Evolutionary conservation across 2,329 filamentous ascomycete species (phyloP).

Genomic region (Amesomyces nigricolor): DNA sequence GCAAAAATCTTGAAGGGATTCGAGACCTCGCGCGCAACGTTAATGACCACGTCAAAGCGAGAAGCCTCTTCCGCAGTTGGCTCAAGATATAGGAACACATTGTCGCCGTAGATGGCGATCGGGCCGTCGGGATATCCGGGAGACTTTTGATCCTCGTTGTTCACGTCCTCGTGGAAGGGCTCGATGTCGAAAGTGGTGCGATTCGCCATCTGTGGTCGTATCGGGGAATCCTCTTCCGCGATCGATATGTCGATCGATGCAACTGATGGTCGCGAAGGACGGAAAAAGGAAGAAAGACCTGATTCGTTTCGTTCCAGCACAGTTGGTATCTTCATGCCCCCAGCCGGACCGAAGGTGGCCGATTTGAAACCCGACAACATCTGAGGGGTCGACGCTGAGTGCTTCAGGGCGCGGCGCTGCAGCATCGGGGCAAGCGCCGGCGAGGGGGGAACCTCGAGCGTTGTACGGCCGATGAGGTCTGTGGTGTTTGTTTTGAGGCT

Average conservation of each 20-base stretch:
- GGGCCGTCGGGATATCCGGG: slow-evolving; percentile 78
- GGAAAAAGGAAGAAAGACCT: slow-evolving; percentile 53
- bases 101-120: slow-evolving; percentile 72
- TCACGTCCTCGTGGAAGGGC: slow-evolving; percentile 60
- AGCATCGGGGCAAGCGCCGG: slow-evolving; percentile 53
- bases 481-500: slow-evolving; percentile 68
- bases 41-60: slow-evolving; percentile 76
- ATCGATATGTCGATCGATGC: slow-evolving; percentile 38
- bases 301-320: slow-evolving; percentile 55
- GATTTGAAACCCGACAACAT: slow-evolving; percentile 57
- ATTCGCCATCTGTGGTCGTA: slow-evolving; percentile 57
- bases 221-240: slow-evolving; percentile 52
- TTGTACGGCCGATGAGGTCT: slow-evolving; percentile 46
- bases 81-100: slow-evolving; percentile 74
- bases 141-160: slow-evolving; percentile 73
- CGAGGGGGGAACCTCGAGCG: slow-evolving; percentile 51
- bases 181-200: slow-evolving; percentile 54
- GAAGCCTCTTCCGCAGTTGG: slow-evolving; percentile 72
- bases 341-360: slow-evolving; percentile 53
- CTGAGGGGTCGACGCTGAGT: slow-evolving; percentile 62
- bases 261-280: slow-evolving; percentile 42
- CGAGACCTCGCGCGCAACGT: slow-evolving; percentile 74
- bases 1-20: slow-evolving; percentile 58
- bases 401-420: slow-evolving; percentile 58
- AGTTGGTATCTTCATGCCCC: slow-evolving; percentile 60